Conservation (phyloP, 2,329 filamentous ascomycete species). For the Celoporthe dispersa region DNA sequence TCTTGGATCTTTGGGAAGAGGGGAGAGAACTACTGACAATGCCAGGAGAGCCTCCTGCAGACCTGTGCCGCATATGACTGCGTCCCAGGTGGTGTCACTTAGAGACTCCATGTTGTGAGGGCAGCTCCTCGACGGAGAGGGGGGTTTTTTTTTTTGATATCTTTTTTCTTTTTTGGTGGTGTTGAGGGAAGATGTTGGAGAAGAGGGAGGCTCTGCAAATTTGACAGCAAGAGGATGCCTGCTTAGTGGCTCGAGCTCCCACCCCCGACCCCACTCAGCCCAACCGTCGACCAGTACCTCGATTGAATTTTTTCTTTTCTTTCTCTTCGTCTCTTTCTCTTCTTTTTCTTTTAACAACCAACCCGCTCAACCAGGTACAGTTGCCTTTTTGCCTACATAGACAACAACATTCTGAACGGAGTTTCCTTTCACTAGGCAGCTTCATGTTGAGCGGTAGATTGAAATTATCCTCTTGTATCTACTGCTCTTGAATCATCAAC, state of each 20-base stretch:
- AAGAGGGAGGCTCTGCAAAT: constrained; percentile 24
- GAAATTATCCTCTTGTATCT: constrained; percentile 76
- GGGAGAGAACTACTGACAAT: constrained; percentile 59
- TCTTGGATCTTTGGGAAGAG: constrained; percentile 30
- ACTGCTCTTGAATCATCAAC: constrained; percentile 76
- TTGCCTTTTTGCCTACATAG: constrained; percentile 37
- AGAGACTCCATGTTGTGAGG: constrained; percentile 69
- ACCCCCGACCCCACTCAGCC: constrained; percentile 13
- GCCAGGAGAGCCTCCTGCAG: constrained; percentile 79
- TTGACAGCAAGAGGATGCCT: constrained; percentile 2
- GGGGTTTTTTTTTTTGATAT: too few relatives aligned
- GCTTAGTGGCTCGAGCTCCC: constrained; percentile 20
- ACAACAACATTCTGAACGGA: constrained; percentile 42
- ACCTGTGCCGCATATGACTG: constrained; percentile 78
- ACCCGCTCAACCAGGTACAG: constrained; percentile 45
- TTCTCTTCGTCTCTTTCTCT: constrained; percentile 34
- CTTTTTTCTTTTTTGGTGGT: constrained; percentile 13
- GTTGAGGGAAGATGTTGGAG: constrained; percentile 31
- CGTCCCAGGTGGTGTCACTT: constrained; percentile 76
- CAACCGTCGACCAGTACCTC: not conserved
- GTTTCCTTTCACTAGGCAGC: constrained; percentile 60
- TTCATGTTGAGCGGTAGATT: constrained; percentile 66
- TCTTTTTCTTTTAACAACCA: constrained; percentile 37
- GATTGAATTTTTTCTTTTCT: not conserved
- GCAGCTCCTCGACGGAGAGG: not conserved